Evolutionary conservation across 345 rosid genomes (phyloP).

Genomic region (Isatis tinctoria): DNA sequence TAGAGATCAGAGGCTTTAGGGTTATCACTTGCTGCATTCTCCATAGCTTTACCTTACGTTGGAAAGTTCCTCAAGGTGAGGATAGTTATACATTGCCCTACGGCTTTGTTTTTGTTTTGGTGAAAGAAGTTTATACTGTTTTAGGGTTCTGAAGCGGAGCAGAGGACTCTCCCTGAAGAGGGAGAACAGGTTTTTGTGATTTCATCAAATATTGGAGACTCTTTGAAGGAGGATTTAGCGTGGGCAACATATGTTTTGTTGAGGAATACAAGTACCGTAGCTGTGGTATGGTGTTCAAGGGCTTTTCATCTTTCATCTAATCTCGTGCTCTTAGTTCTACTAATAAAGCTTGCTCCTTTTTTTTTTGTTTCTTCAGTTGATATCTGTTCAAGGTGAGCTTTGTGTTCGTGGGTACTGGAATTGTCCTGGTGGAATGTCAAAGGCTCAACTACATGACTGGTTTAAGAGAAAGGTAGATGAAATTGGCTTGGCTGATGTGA

Average conservation of each 20-base stretch:
- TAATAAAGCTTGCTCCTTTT: not conserved
- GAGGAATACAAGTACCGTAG: constrained; percentile 69
- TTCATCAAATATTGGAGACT: constrained; percentile 46
- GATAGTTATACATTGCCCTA: not conserved
- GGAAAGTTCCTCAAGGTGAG: constrained; percentile 75
- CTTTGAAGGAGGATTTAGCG: constrained; percentile 69
- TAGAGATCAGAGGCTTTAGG: constrained; percentile 79
- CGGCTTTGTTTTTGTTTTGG: not conserved
- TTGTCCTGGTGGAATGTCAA: constrained; percentile 44
- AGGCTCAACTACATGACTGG: constrained; percentile 52
- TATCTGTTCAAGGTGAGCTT: constrained; percentile 51
- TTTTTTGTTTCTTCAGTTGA: constrained; percentile 36
- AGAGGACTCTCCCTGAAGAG: constrained; percentile 51
- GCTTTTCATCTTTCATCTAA: not conserved
- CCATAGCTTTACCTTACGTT: constrained; percentile 59
- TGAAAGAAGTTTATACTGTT: not conserved
- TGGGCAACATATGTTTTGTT: constrained; percentile 83
- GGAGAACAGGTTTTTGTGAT: constrained; percentile 63
- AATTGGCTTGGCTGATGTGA: constrained; percentile 56
- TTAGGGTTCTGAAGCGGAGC: constrained; percentile 57
- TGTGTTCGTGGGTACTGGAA: constrained; percentile 94
- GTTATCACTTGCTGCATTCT: constrained; percentile 63
- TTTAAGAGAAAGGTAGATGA: constrained; percentile 50
- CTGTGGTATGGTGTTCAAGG: constrained; percentile 47
- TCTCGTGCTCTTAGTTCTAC: not conserved